phyloP scores from a whole-genome alignment of 108 stramenopile species.

The Cylindrotheca closterium region DNA sequence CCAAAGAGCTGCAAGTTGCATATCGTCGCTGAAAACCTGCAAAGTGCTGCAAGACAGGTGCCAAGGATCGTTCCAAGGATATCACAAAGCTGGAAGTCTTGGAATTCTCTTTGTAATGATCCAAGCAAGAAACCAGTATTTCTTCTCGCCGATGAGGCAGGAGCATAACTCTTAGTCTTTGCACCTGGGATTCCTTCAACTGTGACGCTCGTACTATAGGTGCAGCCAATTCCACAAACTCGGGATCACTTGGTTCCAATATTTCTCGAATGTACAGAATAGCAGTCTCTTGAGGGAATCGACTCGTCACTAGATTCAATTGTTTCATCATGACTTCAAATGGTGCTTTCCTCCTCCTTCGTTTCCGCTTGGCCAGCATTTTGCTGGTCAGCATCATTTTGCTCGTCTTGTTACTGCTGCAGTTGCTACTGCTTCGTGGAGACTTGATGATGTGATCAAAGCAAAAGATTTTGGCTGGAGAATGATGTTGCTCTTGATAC shows the following conservation, averaged over 20 bases:
- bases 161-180: constrained; percentile 15
- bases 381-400: too few species aligned
- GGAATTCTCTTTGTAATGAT: constrained; percentile 12
- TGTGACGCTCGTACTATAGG: constrained; percentile 7
- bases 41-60: constrained; percentile 10
- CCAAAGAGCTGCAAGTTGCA: background rate
- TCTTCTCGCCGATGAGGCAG: constrained; percentile 13
- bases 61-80: constrained; percentile 9
- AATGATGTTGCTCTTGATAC: too few species aligned
- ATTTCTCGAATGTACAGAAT: constrained; percentile 26
- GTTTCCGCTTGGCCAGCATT: too few species aligned
- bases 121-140: constrained; percentile 7
- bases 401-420: too few species aligned
- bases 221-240: constrained; percentile 10
- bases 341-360: constrained; percentile 4
- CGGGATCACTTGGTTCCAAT: constrained; percentile 20
- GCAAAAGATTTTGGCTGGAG: too few species aligned
- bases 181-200: constrained; percentile 12
- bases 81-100: background rate
- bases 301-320: constrained; percentile 11
- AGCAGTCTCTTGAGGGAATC: constrained; percentile 10
- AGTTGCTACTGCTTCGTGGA: too few species aligned
- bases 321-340: constrained; percentile 8
- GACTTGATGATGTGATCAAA: too few species aligned
- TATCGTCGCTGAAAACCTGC: constrained; percentile 15